These are phyloP conservation scores for Physaria fendleri DNA, from an alignment of 345 rosid species.

Conservation along the genomic window DNA sequence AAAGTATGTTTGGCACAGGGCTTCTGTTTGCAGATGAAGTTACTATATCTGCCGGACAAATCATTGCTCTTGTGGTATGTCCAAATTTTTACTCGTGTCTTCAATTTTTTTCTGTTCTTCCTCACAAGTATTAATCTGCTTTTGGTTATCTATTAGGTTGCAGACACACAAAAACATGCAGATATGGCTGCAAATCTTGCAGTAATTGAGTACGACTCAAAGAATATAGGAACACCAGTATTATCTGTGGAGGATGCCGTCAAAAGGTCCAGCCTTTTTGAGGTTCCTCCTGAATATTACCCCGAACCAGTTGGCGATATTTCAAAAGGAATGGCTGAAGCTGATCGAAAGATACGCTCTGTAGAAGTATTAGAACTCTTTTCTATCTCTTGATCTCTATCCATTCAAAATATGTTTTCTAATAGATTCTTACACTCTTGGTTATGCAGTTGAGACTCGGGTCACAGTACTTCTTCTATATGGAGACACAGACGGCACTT, in stretches of 20 bases:
- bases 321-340: slow-evolving; percentile 73
- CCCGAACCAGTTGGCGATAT: slow-evolving; percentile 63
- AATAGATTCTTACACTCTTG: neutral
- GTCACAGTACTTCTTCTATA: slow-evolving; percentile 84
- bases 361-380: slow-evolving; percentile 43
- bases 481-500: slow-evolving; percentile 87
- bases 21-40: slow-evolving; percentile 67
- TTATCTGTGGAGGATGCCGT: slow-evolving; percentile 76
- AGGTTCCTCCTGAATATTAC: slow-evolving; percentile 43
- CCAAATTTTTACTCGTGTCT: slow-evolving; percentile 8
- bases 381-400: neutral
- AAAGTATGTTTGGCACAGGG: slow-evolving; percentile 43
- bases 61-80: slow-evolving; percentile 74
- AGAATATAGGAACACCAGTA: slow-evolving; percentile 49
- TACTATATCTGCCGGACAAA: slow-evolving; percentile 59
- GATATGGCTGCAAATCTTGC: slow-evolving; percentile 60
- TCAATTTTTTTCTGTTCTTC: neutral
- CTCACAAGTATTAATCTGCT: neutral
- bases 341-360: slow-evolving; percentile 65
- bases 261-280: slow-evolving; percentile 57
- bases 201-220: slow-evolving; percentile 52
- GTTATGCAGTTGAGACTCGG: slow-evolving; percentile 55
- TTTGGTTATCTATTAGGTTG: slow-evolving; percentile 47
- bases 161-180: slow-evolving; percentile 79
- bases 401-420: neutral